Base-by-base conservation (phyloP, 164 flowering plant genomes). In the Liquidambar formosana region DNA sequence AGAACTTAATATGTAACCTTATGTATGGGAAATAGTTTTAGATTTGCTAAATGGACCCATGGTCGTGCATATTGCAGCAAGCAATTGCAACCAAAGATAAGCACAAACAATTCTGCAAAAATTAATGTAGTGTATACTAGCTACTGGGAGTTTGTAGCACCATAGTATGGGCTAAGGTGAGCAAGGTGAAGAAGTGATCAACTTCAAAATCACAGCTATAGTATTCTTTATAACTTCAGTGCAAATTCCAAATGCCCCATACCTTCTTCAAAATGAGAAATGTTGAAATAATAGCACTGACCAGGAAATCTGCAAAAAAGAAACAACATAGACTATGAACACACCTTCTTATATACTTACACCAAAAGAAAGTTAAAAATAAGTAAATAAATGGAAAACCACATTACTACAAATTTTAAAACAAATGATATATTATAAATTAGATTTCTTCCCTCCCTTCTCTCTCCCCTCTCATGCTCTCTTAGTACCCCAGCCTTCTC, bases 291-390 rank as follows among this genome's bases (percentile, higher is more conserved):
- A 21, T 28, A 28, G 28, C 28, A 19, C 22, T 28, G 19, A 46
- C 51, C 23, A 58, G 45, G 19, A 11, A 68, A 59, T 59, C 71
- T 58, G 71, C 63, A 56, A 57, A 63, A n/a, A 25, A 15, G 26
- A 63, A 43, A 45, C 8, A 52, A n/a, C 0, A 51, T 46, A 46
- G 16, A 13, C 49, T 46, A 11, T 46, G 10, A 46, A 46, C 49
- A 46, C 49, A 46, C 15, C 3, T 15, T 15, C 49, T 8, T 11
- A 46, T 12, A 15, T 33, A 33, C 41, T 33, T 33, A 33, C 4
- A 33, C 41, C 2, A 6, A 33, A 6, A 33, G n/a, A n/a, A n/a
- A n/a, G n/a, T n/a, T n/a, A n/a, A n/a, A n/a, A n/a, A n/a, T n/a
- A 33, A 33, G 41, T 33, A 33, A 33, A 33, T 2, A 33, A 51